These are phyloP conservation scores for Ocimum tenuiflorum DNA, from an alignment of 257 asterid genomes.

Conservation along the genomic window DNA sequence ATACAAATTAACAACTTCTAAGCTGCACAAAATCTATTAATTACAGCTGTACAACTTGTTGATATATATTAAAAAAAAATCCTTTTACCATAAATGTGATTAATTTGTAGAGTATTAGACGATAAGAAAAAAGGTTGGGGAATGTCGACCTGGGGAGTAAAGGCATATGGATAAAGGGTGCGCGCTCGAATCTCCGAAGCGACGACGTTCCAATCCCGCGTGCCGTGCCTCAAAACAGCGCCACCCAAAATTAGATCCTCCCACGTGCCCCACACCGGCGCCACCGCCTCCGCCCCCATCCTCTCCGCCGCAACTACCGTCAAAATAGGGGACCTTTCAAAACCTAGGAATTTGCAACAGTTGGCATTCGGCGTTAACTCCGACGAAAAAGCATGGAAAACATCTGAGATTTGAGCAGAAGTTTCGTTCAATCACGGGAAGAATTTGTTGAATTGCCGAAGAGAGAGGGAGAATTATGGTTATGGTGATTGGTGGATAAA, in stretches of 20 bases:
- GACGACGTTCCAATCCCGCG: constrained; percentile 65
- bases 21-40: neutral
- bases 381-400: neutral
- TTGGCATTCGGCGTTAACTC: neutral
- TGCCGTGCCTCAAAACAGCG: constrained; percentile 63
- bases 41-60: neutral
- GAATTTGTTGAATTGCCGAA: neutral
- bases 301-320: too few species aligned
- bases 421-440: neutral
- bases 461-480: neutral
- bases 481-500: neutral
- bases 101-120: neutral
- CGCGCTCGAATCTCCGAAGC: constrained; percentile 71
- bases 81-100: neutral
- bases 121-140: neutral
- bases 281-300: constrained; percentile 36
- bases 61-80: neutral
- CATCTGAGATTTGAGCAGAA: neutral
- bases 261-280: constrained; percentile 75
- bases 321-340: neutral
- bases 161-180: constrained; percentile 36
- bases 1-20: neutral
- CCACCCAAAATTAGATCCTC: constrained; percentile 80
- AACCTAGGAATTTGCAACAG: neutral
- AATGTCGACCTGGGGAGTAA: constrained; percentile 56